Conservation (phyloP, 179 eudicot genomes). For the Gypsophila paniculata region DNA sequence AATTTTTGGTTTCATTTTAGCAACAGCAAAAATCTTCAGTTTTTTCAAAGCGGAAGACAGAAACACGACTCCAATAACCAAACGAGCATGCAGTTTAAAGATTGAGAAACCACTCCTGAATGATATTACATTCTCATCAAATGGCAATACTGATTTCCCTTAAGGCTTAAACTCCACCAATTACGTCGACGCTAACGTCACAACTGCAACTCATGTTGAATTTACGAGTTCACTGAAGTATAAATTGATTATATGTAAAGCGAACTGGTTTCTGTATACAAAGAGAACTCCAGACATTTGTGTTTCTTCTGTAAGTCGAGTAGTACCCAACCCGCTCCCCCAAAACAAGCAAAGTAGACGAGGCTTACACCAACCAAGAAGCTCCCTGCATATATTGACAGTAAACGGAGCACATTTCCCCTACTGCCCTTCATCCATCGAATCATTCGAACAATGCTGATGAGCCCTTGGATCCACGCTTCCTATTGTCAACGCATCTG, state of each 20-base stretch:
- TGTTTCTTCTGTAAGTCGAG: conserved; percentile 3
- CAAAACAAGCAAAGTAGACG: background rate
- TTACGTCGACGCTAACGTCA: no score
- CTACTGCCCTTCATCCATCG: conserved; percentile 86
- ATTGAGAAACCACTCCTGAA: background rate
- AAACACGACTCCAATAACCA: background rate
- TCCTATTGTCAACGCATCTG: conserved; percentile 33
- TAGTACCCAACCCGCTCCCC: background rate
- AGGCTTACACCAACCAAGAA: background rate
- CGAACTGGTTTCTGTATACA: conserved; percentile 17
- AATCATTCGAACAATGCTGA: conserved; percentile 29
- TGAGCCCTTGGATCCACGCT: conserved; percentile 36
- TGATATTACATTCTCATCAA: background rate
- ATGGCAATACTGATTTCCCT: background rate
- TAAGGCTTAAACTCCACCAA: no score
- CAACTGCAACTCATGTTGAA: background rate
- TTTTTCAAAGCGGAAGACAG: no score
- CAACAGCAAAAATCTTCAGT: no score
- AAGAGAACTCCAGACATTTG: conserved; percentile 11
- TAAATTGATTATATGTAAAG: conserved; percentile 12
- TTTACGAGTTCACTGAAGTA: conserved; percentile 11
- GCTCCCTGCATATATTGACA: background rate
- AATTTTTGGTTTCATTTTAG: no score
- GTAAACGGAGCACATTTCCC: background rate
- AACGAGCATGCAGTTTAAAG: conserved; percentile 6